Percentiles rank a stretch among this genome's conserved stretches.
phyloP scores from a whole-genome alignment of 2,329 filamentous ascomycete species.

The Trichoderma oligosporum region DNA sequence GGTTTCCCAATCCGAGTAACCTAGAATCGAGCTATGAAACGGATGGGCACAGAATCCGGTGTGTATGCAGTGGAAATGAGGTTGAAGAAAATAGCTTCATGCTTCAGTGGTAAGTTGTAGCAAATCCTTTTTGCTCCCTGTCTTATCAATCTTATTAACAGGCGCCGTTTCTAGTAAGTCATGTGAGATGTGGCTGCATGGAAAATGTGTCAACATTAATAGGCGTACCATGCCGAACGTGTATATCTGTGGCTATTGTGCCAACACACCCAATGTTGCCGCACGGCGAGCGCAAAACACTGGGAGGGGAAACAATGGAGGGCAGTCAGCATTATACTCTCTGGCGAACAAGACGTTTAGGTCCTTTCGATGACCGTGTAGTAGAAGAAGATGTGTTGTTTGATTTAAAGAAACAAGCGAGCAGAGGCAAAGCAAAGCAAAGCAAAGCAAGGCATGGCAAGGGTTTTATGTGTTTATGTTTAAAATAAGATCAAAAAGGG shows the following conservation, averaged over 20 bases:
- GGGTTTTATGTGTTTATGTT: constrained; percentile 19
- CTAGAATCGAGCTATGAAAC: constrained; percentile 43
- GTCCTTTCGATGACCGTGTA: constrained; percentile 37
- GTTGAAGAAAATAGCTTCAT: constrained; percentile 52
- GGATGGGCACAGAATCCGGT: constrained; percentile 48
- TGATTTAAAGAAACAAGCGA: constrained; percentile 23
- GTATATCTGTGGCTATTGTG: constrained; percentile 62
- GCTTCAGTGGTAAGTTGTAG: constrained; percentile 58
- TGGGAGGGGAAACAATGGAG: constrained; percentile 31
- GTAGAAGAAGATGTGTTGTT: background rate
- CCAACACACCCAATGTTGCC: constrained; percentile 54
- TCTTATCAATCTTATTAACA: constrained; percentile 5
- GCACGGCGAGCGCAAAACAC: constrained; percentile 46
- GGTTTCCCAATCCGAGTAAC: constrained; percentile 30
- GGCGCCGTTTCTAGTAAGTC: constrained; percentile 47
- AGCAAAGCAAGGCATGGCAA: constrained; percentile 19
- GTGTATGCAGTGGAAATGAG: constrained; percentile 50
- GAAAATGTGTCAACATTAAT: constrained; percentile 58
- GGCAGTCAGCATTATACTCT: constrained; percentile 34
- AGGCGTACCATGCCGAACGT: constrained; percentile 54
- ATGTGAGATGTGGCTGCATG: constrained; percentile 63
- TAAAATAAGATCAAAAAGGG: constrained; percentile 24
- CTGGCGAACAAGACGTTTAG: constrained; percentile 43
- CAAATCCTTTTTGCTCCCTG: background rate
- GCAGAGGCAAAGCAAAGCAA: constrained; percentile 20